Evolutionary conservation across 2,329 filamentous ascomycete species (phyloP), one percentile per base, ranked within the genome.

Genomic region (Penicillium frequentans): DNA sequence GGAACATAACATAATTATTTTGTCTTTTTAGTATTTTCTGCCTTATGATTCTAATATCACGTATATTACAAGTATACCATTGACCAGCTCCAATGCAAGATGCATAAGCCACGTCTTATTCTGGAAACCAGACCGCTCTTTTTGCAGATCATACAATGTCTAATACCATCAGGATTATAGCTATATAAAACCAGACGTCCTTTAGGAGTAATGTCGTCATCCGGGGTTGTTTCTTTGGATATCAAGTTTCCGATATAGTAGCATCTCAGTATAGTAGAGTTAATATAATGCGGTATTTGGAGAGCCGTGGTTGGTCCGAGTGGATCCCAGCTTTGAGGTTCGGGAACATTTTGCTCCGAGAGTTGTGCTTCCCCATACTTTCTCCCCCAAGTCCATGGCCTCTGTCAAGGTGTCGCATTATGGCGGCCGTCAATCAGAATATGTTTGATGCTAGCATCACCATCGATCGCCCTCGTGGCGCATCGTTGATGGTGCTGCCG

Each of bases 401-500:
- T 56, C 43, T 52, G 57, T 60, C 60, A 58, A 55, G 63, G 62
- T 65, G 70, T 73, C 70, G 70, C 69, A 70, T 64, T 60, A 78
- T 78, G 75, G 70, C 70, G 65, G 64, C 70, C 55, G 73, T 77
- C 69, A 75, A 77, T 59, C 65, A 58, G 57, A 77, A 75, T 58
- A 76, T 77, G 74, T 76, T 77, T 61, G 72, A 70, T 48, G 71
- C 70, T 56, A 72, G 63, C 60, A 65, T 76, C 61, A 59, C 59
- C 29, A 61, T 60, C 16, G 69, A 75, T 50, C 63, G 52, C 24
- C 70, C 71, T 45, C 60, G 64, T 24, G 68, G 67, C 35, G 61
- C 66, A 5, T 70, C 70, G 47, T 56, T 78, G 58, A 67, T 75
- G 67, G 64, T 68, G 23, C 75, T 87, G 9, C 85, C 85, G 13